phyloP scores from a whole-genome alignment of 1,284 basidiomycete genomes.

The Vanrija humicola region DNA sequence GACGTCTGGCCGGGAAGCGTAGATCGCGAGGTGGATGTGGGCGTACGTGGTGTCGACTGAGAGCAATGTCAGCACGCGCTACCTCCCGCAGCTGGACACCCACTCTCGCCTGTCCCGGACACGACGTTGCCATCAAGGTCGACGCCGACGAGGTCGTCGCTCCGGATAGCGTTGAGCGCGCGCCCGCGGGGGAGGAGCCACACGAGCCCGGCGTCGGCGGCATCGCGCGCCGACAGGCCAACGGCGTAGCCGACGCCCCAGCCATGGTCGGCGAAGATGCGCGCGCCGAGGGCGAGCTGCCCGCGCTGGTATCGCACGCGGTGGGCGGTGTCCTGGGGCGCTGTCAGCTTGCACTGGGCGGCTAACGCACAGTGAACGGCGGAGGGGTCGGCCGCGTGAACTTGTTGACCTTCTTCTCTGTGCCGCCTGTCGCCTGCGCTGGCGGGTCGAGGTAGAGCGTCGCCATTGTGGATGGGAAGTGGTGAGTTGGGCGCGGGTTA shows the following conservation, averaged over 20 bases:
- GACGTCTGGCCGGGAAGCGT: constrained; percentile 20
- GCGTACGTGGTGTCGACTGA: constrained; percentile 19
- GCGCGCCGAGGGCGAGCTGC: constrained; percentile 22
- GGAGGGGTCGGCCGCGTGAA: constrained; percentile 24
- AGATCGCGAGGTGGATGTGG: constrained; percentile 25
- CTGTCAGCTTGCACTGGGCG: background rate
- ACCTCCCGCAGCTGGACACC: background rate
- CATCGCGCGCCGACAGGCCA: constrained; percentile 22
- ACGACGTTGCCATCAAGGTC: constrained; percentile 1
- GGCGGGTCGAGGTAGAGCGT: background rate
- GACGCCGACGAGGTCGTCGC: constrained; percentile 20
- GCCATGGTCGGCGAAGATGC: constrained; percentile 23
- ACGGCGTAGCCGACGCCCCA: constrained; percentile 26
- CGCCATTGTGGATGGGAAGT: background rate
- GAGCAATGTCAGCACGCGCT: background rate
- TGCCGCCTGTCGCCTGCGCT: background rate
- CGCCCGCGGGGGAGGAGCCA: constrained; percentile 24
- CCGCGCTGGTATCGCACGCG: constrained; percentile 21
- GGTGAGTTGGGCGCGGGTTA: background rate
- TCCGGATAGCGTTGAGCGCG: constrained; percentile 17
- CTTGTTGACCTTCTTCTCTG: constrained; percentile 3
- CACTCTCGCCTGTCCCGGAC: constrained; percentile 5
- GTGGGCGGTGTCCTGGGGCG: constrained; percentile 9
- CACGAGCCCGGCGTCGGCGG: constrained; percentile 13
- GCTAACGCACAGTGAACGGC: constrained; percentile 17